Percentiles rank a stretch among this genome's conserved stretches.
phyloP scores from a whole-genome alignment of 148 eudicot species.

The Pharnaceum exiguum region DNA sequence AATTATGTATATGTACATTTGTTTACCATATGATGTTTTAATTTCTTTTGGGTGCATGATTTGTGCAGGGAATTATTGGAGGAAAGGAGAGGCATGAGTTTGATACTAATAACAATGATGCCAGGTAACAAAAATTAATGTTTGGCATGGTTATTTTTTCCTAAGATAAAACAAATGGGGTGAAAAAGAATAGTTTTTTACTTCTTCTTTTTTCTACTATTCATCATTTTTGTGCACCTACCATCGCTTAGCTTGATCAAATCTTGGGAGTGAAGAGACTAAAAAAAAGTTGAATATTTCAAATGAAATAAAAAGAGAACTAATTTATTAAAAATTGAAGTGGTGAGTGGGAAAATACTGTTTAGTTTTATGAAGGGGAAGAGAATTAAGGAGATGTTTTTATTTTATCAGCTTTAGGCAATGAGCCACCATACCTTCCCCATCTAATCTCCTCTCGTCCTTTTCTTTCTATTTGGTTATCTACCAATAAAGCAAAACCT shows the following conservation, averaged over 20 bases:
- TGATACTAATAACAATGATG: too few species aligned
- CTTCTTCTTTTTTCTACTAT: neutral
- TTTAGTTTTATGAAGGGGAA: neutral
- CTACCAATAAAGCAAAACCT: constrained; percentile 8
- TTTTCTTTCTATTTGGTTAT: constrained; percentile 19
- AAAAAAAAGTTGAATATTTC: neutral
- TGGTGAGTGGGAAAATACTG: constrained; percentile 26
- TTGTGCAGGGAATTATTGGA: constrained; percentile 1
- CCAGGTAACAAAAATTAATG: too few species aligned
- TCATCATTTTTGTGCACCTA: neutral
- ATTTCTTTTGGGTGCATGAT: too few species aligned
- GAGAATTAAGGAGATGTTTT: neutral
- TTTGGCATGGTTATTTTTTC: too few species aligned
- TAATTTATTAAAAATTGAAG: neutral
- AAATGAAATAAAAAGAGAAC: neutral
- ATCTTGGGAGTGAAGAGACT: neutral
- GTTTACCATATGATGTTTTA: too few species aligned
- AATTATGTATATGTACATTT: too few species aligned
- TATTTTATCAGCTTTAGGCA: constrained; percentile 7
- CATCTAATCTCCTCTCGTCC: constrained; percentile 18
- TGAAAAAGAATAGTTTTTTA: too few species aligned
- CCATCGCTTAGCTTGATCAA: constrained; percentile 15
- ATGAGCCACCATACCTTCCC: constrained; percentile 22
- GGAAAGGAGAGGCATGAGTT: too few species aligned
- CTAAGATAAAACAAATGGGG: too few species aligned